phyloP scores from a whole-genome alignment of 2,329 filamentous ascomycete genomes.

The Curvularia lunata region DNA sequence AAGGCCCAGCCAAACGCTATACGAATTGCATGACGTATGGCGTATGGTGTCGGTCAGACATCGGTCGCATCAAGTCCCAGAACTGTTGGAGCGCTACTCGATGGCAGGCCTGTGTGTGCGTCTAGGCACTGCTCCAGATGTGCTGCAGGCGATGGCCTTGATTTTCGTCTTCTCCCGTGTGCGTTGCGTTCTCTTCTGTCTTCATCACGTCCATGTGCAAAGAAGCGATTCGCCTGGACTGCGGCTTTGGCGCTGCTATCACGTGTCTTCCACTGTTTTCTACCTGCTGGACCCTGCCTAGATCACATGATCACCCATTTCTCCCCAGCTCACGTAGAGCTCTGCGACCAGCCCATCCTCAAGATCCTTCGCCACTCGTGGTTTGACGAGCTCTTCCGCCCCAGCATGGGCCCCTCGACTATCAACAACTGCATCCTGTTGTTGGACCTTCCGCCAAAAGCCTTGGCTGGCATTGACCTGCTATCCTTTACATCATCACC shows the following conservation, averaged over 20 bases:
- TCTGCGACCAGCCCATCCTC: slow-evolving; percentile 28
- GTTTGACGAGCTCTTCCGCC: slow-evolving; percentile 45
- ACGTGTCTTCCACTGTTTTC: slow-evolving; percentile 19
- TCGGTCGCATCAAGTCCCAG: slow-evolving; percentile 25
- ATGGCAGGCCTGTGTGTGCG: neutral
- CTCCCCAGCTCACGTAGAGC: slow-evolving; percentile 22
- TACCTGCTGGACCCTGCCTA: slow-evolving; percentile 20
- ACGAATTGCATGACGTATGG: slow-evolving; percentile 25
- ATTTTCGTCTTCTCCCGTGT: neutral
- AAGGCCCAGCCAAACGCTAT: slow-evolving; percentile 10
- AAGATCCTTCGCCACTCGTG: slow-evolving; percentile 46
- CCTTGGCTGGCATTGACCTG: slow-evolving; percentile 61
- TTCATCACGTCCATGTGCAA: neutral
- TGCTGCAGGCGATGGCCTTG: neutral
- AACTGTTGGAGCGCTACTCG: slow-evolving; percentile 20
- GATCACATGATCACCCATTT: slow-evolving; percentile 27
- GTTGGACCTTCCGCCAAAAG: slow-evolving; percentile 54
- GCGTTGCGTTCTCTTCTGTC: neutral
- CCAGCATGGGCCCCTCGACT: slow-evolving; percentile 44
- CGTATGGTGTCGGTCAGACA: slow-evolving; percentile 18
- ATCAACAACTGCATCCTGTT: slow-evolving; percentile 50
- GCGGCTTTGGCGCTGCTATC: slow-evolving; percentile 11
- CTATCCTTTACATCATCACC: slow-evolving; percentile 68
- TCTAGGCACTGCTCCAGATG: slow-evolving; percentile 15
- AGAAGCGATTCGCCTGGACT: slow-evolving; percentile 1